Percentiles rank a stretch among this genome's conserved stretches.
Evolutionary conservation across 768 basidiomycete genomes (phyloP).

Genomic region (Clitopilus hobsonii): DNA sequence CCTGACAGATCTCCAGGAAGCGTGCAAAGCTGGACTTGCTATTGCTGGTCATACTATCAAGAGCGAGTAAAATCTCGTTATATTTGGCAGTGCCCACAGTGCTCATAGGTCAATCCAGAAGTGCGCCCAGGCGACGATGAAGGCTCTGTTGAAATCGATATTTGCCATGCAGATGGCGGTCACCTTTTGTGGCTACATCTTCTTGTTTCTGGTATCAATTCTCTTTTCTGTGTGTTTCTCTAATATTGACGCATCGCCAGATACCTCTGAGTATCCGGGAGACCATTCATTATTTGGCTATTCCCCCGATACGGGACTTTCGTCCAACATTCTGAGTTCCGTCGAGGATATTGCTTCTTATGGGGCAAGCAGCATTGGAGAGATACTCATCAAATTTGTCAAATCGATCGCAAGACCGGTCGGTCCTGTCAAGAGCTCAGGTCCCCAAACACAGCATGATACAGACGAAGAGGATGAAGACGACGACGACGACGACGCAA

Average conservation of each 20-base stretch:
- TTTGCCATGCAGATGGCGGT: conserved; percentile 27
- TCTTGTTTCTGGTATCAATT: conserved; percentile 44
- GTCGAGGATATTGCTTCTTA: conserved; percentile 40
- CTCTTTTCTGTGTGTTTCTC: background rate
- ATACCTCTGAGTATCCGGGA: conserved; percentile 64
- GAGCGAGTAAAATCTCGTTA: conserved; percentile 25
- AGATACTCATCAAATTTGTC: conserved; percentile 41
- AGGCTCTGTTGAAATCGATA: conserved; percentile 50
- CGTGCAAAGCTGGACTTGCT: conserved; percentile 28
- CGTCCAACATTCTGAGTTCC: conserved; percentile 32
- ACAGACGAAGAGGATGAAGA: conserved; percentile 20
- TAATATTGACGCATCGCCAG: conserved; percentile 22
- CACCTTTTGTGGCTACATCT: conserved; percentile 33
- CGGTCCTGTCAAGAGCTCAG: background rate
- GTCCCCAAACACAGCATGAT: background rate
- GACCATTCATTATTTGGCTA: conserved; percentile 56
- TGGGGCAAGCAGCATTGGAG: conserved; percentile 36
- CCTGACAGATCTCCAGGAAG: conserved; percentile 40
- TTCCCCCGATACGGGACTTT: conserved; percentile 39
- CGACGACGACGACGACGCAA: conserved; percentile 29
- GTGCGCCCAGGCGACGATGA: conserved; percentile 59
- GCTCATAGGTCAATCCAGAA: conserved; percentile 30
- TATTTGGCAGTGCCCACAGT: background rate
- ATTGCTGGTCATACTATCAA: conserved; percentile 33
- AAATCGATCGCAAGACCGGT: conserved; percentile 17